These are phyloP conservation scores for Geranium brycei DNA, from an alignment of 345 rosid species.

Conservation along the genomic window DNA sequence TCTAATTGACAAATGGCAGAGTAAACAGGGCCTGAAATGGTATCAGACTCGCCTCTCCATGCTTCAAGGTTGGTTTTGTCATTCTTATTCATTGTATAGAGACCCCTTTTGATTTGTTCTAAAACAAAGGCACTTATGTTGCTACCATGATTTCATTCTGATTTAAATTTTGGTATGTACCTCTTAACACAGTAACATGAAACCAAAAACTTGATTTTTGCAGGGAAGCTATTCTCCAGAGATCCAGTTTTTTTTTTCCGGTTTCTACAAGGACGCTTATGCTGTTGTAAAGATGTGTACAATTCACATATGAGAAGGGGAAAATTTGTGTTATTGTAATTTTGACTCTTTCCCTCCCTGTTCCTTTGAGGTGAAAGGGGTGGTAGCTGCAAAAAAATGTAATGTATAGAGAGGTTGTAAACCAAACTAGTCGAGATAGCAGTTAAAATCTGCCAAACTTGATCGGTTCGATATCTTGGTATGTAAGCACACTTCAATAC, in stretches of 20 bases:
- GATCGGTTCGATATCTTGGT: background rate
- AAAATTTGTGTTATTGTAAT: constrained; percentile 6
- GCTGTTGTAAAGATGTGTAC: constrained; percentile 14
- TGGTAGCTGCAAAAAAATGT: constrained; percentile 4
- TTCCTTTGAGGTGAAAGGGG: background rate
- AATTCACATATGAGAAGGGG: constrained; percentile 8
- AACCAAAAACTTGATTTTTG: background rate
- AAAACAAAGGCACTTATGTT: background rate
- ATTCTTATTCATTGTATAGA: background rate
- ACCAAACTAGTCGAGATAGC: constrained; percentile 6
- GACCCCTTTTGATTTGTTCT: too few relatives aligned
- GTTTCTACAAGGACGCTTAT: background rate
- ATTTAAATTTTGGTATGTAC: background rate
- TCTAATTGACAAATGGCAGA: constrained; percentile 7
- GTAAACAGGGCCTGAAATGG: constrained; percentile 11
- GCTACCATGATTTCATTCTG: too few relatives aligned
- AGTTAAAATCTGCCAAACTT: constrained; percentile 5
- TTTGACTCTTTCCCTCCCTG: background rate
- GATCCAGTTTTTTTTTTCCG: background rate
- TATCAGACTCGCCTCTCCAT: constrained; percentile 5
- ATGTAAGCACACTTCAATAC: background rate
- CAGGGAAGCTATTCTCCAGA: background rate
- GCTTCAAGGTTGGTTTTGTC: constrained; percentile 3
- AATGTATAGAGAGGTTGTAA: constrained; percentile 15
- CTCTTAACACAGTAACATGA: background rate